These are phyloP conservation scores for Monotropa hypopitys DNA, from an alignment of 179 eudicot genomes.

Conservation along the genomic window DNA sequence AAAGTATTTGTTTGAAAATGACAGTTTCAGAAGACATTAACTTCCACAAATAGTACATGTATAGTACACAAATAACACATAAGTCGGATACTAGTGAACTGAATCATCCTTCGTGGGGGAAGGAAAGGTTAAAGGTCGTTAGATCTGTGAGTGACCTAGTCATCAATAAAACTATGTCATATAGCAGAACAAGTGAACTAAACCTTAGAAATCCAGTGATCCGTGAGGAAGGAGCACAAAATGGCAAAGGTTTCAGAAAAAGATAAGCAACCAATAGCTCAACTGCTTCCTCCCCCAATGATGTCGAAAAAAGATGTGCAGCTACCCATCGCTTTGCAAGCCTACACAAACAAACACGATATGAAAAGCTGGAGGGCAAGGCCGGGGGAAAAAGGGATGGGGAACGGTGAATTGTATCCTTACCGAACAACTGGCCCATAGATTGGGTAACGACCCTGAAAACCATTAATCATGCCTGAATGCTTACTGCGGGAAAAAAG, in stretches of 20 bases:
- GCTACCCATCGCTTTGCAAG: conserved; percentile 94
- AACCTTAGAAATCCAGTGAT: conserved; percentile 81
- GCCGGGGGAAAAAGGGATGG: not conserved
- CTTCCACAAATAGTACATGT: not conserved
- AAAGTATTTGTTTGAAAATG: not conserved
- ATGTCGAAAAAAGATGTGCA: conserved; percentile 77
- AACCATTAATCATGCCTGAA: conserved; percentile 86
- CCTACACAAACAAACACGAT: conserved; percentile 29
- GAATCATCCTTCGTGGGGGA: not conserved
- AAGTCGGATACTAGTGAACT: not conserved
- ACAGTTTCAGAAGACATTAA: not conserved
- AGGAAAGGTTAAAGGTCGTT: not conserved
- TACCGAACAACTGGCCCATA: conserved; percentile 82
- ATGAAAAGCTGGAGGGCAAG: not conserved
- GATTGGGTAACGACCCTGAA: conserved; percentile 71
- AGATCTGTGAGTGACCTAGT: not conserved
- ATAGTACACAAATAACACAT: too few relatives aligned
- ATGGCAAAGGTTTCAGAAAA: conserved; percentile 69
- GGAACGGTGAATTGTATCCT: not conserved
- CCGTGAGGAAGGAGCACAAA: conserved; percentile 61
- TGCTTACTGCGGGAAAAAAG: conserved; percentile 64
- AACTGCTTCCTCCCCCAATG: conserved; percentile 58
- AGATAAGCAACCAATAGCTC: conserved; percentile 81
- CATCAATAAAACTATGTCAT: not conserved
- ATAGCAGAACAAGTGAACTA: not conserved